phyloP scores from a whole-genome alignment of 176 grass and related monocot genomes.

The Ananas comosus region DNA sequence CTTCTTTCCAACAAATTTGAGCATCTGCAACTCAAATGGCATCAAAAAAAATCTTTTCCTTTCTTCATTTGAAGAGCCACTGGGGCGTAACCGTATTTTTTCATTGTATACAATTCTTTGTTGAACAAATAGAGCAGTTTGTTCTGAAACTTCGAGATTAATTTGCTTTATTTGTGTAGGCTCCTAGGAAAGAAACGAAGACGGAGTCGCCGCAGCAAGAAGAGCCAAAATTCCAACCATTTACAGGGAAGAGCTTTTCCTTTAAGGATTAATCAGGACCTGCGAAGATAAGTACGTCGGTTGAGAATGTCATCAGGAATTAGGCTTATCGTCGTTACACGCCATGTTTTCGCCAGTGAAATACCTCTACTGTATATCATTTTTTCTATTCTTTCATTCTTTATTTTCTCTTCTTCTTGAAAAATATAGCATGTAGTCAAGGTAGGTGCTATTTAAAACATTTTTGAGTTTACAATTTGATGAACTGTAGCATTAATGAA shows the following conservation, averaged over 20 bases:
- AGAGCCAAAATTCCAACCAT: conserved; percentile 58
- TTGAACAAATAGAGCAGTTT: not conserved
- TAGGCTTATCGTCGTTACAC: conserved; percentile 13
- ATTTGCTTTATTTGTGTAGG: conserved; percentile 21
- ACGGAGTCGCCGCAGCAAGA: conserved; percentile 46
- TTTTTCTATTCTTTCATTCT: not conserved
- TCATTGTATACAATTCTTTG: not conserved
- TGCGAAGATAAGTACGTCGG: not conserved
- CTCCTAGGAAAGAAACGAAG: conserved; percentile 27
- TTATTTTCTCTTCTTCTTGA: too few relatives aligned
- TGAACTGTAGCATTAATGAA: too few relatives aligned
- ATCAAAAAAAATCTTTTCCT: too few relatives aligned
- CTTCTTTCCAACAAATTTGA: too few relatives aligned
- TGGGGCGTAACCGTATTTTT: not conserved
- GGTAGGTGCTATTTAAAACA: too few relatives aligned
- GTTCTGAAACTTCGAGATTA: not conserved
- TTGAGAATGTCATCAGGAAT: not conserved
- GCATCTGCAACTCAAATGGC: too few relatives aligned
- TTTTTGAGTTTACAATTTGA: too few relatives aligned
- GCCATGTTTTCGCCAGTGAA: not conserved
- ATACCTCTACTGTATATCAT: conserved; percentile 9
- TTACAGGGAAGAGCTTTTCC: conserved; percentile 70
- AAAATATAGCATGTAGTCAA: too few relatives aligned
- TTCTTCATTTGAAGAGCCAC: too few relatives aligned
- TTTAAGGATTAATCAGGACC: conserved; percentile 44